Conservation (phyloP, 768 basidiomycete genomes). For the Lyophyllum decastes region DNA sequence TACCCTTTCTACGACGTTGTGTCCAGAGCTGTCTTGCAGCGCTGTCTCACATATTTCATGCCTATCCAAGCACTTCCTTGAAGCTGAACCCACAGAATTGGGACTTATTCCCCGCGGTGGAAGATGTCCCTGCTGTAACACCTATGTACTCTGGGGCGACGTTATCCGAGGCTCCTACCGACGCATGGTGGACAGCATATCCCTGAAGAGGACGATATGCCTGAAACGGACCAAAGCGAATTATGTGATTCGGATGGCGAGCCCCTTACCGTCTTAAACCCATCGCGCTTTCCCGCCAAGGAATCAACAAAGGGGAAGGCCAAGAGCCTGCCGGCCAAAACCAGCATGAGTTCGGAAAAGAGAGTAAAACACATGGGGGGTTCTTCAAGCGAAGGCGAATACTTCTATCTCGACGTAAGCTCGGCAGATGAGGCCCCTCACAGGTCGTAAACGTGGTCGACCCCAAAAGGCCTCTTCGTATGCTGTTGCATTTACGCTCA, state of each 20-base stretch:
- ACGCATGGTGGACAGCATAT: constrained; percentile 38
- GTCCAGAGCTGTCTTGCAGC: constrained; percentile 49
- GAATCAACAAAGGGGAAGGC: constrained; percentile 1
- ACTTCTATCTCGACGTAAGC: constrained; percentile 27
- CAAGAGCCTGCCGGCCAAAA: constrained; percentile 12
- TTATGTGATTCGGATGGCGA: constrained; percentile 32
- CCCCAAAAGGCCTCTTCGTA: constrained; percentile 14
- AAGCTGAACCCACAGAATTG: constrained; percentile 17
- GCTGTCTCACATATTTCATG: constrained; percentile 61
- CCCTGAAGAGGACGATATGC: constrained; percentile 21
- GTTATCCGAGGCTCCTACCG: constrained; percentile 63
- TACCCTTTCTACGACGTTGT: constrained; percentile 51
- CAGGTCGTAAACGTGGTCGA: constrained; percentile 25
- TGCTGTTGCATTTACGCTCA: neutral
- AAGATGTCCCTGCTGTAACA: constrained; percentile 48
- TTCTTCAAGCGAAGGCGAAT: constrained; percentile 28
- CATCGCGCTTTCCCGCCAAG: neutral
- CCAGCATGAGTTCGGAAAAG: constrained; percentile 13
- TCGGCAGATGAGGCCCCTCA: constrained; percentile 17
- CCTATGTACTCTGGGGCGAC: constrained; percentile 71
- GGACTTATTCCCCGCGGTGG: constrained; percentile 65
- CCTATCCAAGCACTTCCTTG: constrained; percentile 49
- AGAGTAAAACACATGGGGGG: neutral
- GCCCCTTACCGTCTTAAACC: constrained; percentile 1
- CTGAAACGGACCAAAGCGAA: constrained; percentile 23